Evolutionary conservation across 1,284 basidiomycete species (phyloP), one percentile per base, ranked within the genome.

Genomic region (Wolfiporia cocos): DNA sequence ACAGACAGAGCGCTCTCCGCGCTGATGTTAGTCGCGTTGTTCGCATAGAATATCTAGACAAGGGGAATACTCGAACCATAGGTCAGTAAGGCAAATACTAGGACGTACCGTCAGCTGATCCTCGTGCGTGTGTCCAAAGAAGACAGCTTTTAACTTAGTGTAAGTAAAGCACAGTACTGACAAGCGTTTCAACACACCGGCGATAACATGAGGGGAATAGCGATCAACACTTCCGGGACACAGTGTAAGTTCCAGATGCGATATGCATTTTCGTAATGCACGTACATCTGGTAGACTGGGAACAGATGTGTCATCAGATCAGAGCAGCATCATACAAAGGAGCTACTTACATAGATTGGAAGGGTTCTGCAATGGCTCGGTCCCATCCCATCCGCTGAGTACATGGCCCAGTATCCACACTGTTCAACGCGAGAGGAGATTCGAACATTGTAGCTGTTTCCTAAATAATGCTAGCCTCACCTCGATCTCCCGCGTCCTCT

Each of bases 351-450:
- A 70, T 58, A 81, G 62, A 67, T 81, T 64, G 47, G 84, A 79
- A 53, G 87, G 71, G 51, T 79, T 78, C 44, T 58, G 54, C 19
- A 86, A 54, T 1, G 78, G 68, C 53, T 86, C 79, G 2, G 70
- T 67, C 11, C 83, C 84, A 51, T 86, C 84, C 83, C 87, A 90
- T n/a, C 87, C 88, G 19, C 72, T 73, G 7, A 84, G 59, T 18
- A 91, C 87, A 58, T 91, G 87, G 0, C 86, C 87, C 1, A 90
- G 64, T 46, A 91, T 86, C 83, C 85, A 91, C 0, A 78, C 88
- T 86, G 19, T 20, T n/a, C 7, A n/a, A n/a, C n/a, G n/a, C n/a
- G n/a, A n/a, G n/a, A n/a, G n/a, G n/a, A n/a, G n/a, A n/a, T n/a
- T n/a, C n/a, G n/a, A n/a, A n/a, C n/a, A n/a, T n/a, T n/a, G n/a